Base-by-base conservation (phyloP, 2,329 filamentous ascomycete genomes). In the Lecanicillium sp. region DNA sequence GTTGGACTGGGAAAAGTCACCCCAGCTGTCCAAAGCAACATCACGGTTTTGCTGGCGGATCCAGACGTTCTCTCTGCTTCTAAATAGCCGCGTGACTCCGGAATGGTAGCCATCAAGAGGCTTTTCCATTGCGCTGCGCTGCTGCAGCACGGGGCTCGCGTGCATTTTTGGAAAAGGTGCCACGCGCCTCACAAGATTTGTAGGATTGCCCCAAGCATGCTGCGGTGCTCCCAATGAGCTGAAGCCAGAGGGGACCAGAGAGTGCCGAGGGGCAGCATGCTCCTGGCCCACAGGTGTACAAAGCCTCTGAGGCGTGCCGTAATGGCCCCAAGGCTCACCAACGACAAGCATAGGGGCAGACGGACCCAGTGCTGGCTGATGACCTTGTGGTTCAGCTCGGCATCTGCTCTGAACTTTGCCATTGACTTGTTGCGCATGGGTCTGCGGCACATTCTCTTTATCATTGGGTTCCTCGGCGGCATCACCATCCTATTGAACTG, bases 1-100 rank as follows among this genome's bases (percentile, higher is more conserved):
- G 29, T 29, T 41, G 3, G 23, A 7, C 7, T 32, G 7, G 8
- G 45, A 42, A 36, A 41, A 48, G 8, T 44, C 44, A 2, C 57
- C 49, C 57, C 60, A 64, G 51, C 59, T 54, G 11, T 62, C 58
- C 9, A 65, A 46, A 10, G 47, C 47, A 14, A 49, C 35, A 4
- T 43, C 32, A 19, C 47, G 47, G 17, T n/a, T 35, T 8, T 23
- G 19, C 8, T 44, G 47, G 23, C 27, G 39, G 24, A 62, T 36
- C 54, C 55, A 58, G 1, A 52, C 48, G 37, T 60, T 58, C 7
- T 38, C 40, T 5, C 33, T 51, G 12, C 38, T 39, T n/a, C 21
- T 29, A 33, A 62, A 60, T 5, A 64, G 32, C 2, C 44, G 19
- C 14, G 55, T 32, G 15, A 62, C 57, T 2, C 12, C 24, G 3